These are phyloP conservation scores for Leccinum angustisporum DNA, from an alignment of 1,284 basidiomycete genomes.

Conservation along the genomic window DNA sequence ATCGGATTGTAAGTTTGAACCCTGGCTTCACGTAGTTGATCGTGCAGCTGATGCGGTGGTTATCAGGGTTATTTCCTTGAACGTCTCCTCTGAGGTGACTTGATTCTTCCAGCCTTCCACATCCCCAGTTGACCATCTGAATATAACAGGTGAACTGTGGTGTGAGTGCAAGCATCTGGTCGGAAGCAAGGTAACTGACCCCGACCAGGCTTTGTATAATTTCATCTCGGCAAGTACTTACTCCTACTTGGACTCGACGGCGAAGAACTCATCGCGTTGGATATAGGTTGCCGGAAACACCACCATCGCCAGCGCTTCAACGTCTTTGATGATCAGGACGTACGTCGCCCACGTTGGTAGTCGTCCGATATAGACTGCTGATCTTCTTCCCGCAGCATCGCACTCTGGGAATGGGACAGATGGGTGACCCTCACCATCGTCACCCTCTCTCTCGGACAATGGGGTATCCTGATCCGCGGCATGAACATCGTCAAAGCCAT, in stretches of 20 bases:
- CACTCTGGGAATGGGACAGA: constrained; percentile 63
- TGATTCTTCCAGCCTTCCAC: background rate
- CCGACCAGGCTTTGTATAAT: constrained; percentile 54
- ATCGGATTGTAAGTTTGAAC: constrained; percentile 50
- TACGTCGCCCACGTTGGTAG: constrained; percentile 34
- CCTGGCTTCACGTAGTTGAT: background rate
- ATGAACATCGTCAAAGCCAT: constrained; percentile 60
- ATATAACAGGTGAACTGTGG: constrained; percentile 57
- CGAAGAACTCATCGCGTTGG: constrained; percentile 6
- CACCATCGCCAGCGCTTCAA: constrained; percentile 35
- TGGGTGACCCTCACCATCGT: constrained; percentile 51
- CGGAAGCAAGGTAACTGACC: constrained; percentile 6
- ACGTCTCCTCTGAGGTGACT: constrained; percentile 41
- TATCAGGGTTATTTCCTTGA: constrained; percentile 55
- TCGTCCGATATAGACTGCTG: background rate
- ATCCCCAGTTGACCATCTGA: background rate
- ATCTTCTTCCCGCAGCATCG: constrained; percentile 45
- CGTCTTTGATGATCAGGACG: constrained; percentile 71
- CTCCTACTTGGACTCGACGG: background rate
- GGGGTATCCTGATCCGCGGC: constrained; percentile 63
- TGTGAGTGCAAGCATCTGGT: constrained; percentile 37
- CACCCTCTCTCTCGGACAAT: constrained; percentile 57
- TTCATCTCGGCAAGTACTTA: constrained; percentile 58
- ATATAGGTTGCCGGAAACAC: constrained; percentile 29
- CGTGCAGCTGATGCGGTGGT: background rate